Evolutionary conservation across 768 basidiomycete species (phyloP), one percentile per base, ranked within the genome.

Genomic region (Termitomyces sp.): DNA sequence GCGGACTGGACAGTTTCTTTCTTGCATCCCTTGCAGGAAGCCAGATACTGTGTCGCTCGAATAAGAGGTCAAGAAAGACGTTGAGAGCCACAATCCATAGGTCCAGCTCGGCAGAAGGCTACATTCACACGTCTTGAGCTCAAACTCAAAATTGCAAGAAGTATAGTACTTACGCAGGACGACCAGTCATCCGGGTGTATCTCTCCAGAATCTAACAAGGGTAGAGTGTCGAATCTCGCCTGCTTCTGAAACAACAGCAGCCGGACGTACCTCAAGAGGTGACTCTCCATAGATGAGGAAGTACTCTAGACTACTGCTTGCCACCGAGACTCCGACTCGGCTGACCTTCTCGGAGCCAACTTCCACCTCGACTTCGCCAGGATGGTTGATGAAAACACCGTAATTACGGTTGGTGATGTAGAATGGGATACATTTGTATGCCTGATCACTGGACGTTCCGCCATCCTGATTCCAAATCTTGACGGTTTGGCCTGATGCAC

Each of bases 401-500:
- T 91, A 91, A 60, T 85, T 84, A 51, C 84, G 76, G 69, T 86
- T 87, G 15, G 86, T 87, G 67, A 88, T 82, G 64, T 86, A 87
- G 72, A 88, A 88, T 1, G 86, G 86, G 14, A 88, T 77, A 61
- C 82, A 84, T 79, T 86, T 86, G 71, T 87, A 87, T 0, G 84
- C 83, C 66, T 86, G 85, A 40, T 86, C 85, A 62, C 81, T 84
- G 9, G 86, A 86, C 0, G 88, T 91, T 37, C 89, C 89, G 29
- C 89, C 88, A 66, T 91, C 89, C 70, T 84, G 82, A 65, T 90
- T 89, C 89, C 88, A 91, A 4, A 88, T 74, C 62, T 79, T 83
- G 49, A 89, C 74, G 5, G 79, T 67, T 68, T 86, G 86, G 36
- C 84, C 83, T 84, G 60, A 52, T 52, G 1, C 62, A 12, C 48